Evolutionary conservation across 1,284 basidiomycete genomes (phyloP), one percentile per base, ranked within the genome.

Genomic region (Vanrija pseudolonga): DNA sequence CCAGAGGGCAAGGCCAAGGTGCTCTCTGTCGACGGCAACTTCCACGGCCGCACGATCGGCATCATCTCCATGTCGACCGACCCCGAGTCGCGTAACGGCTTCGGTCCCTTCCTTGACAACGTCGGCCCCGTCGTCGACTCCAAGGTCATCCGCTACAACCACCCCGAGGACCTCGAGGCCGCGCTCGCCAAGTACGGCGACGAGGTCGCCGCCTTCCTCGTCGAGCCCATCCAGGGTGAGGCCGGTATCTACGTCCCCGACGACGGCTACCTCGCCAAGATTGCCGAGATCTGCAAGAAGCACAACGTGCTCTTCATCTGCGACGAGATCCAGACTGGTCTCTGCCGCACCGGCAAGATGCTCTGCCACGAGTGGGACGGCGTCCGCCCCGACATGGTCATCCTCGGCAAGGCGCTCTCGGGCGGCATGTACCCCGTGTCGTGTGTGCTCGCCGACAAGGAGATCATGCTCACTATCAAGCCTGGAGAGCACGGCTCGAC

Each of bases 401-500:
- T 96, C 6, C 84, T 98, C 51, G 95, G 96, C 51, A 98, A 98
- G 79, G 95, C 95, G 0, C 84, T 98, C 9, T 92, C 89, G 7
- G 95, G 95, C 43, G 95, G 95, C 74, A 82, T 97, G 59, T 98
- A 97, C 77, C 95, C 96, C 45, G 94, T 98, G 19, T 96, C 92
- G 38, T 91, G 90, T 15, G 94, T 98, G 12, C 82, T 98, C 26
- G 88, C 92, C 6, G 86, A 92, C 76, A 84, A 85, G 60, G 87
- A 91, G 28, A 78, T 98, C 59, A 97, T 98, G 92, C 85, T 94
- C 26, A 90, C 87, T 78, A 95, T 98, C 73, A 82, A 86, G 61
- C 92, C 95, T n/a, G 94, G 95, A 58, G 93, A 97, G 78, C 96
- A 98, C 68, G 93, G 94, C n/a, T 90, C 88, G 65, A 98, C 95